Evolutionary conservation across 768 basidiomycete species (phyloP).

Genomic region (Termitomyces eurrhizus): DNA sequence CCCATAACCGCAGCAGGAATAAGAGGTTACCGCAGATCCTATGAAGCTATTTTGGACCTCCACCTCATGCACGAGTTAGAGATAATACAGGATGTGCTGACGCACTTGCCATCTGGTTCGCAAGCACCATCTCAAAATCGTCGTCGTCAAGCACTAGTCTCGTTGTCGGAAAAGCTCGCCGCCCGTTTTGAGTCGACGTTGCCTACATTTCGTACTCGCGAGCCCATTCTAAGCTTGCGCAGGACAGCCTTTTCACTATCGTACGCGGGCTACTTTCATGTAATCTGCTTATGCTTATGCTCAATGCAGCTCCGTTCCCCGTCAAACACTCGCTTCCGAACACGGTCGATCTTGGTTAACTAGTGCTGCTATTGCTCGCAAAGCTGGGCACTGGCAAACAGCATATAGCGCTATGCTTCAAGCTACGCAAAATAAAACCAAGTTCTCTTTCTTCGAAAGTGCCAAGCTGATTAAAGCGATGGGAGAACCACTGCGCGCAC

Average conservation of each 20-base stretch:
- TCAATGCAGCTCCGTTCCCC: conserved; percentile 27
- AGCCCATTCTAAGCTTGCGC: conserved; percentile 86
- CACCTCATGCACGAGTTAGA: conserved; percentile 88
- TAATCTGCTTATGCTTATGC: conserved; percentile 4
- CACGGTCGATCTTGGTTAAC: conserved; percentile 87
- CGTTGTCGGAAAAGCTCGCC: conserved; percentile 48
- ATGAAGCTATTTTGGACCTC: conserved; percentile 81
- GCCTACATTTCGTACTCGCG: conserved; percentile 85
- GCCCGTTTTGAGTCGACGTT: conserved; percentile 72
- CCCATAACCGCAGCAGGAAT: conserved; percentile 80
- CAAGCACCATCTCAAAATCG: conserved; percentile 30
- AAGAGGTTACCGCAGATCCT: conserved; percentile 80
- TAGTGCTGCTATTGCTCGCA: conserved; percentile 94
- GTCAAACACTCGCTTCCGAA: conserved; percentile 43
- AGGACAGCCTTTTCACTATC: conserved; percentile 75
- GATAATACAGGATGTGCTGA: conserved; percentile 48
- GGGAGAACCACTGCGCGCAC: conserved; percentile 78
- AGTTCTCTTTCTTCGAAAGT: conserved; percentile 84
- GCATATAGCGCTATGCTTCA: conserved; percentile 96
- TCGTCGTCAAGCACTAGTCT: conserved; percentile 34
- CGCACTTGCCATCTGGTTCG: conserved; percentile 32
- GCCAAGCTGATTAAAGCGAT: conserved; percentile 79
- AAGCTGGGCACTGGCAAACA: conserved; percentile 93
- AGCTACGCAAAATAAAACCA: conserved; percentile 67
- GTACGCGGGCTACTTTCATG: conserved; percentile 35